phyloP scores from a whole-genome alignment of 768 basidiomycete species.

The Boletus rex-veris region DNA sequence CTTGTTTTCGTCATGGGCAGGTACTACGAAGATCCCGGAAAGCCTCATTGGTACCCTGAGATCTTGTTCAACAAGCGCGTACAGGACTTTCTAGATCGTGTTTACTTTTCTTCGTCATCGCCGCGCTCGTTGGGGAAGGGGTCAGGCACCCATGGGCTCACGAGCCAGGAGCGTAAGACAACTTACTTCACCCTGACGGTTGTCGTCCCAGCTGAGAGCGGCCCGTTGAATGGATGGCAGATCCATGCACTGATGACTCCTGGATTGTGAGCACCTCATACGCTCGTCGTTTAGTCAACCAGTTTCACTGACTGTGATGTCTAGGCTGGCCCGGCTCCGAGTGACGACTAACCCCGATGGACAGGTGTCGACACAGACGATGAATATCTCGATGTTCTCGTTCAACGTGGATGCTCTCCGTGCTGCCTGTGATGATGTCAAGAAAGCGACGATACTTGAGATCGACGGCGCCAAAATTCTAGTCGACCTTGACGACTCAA shows the following conservation, averaged over 20 bases:
- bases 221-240: conserved; percentile 66
- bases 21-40: conserved; percentile 56
- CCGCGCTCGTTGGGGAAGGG: not conserved
- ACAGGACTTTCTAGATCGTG: conserved; percentile 49
- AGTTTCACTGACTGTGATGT: not conserved
- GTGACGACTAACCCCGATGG: conserved; percentile 9
- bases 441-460: not conserved
- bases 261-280: conserved; percentile 53
- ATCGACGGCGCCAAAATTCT: conserved; percentile 14
- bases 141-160: not conserved
- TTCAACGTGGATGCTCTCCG: conserved; percentile 4
- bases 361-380: conserved; percentile 16
- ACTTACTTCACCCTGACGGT: conserved; percentile 67
- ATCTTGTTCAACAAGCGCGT: conserved; percentile 56
- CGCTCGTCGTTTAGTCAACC: not conserved
- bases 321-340: conserved; percentile 21
- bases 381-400: conserved; percentile 27
- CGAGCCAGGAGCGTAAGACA: not conserved
- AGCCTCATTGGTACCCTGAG: conserved; percentile 68
- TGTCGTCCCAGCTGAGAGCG: conserved; percentile 63
- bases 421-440: not conserved
- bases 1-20: conserved; percentile 31
- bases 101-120: conserved; percentile 12
- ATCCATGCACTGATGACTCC: conserved; percentile 58
- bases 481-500: not conserved